Base-by-base conservation (phyloP, 257 asterid species). In the Lycium barbarum region DNA sequence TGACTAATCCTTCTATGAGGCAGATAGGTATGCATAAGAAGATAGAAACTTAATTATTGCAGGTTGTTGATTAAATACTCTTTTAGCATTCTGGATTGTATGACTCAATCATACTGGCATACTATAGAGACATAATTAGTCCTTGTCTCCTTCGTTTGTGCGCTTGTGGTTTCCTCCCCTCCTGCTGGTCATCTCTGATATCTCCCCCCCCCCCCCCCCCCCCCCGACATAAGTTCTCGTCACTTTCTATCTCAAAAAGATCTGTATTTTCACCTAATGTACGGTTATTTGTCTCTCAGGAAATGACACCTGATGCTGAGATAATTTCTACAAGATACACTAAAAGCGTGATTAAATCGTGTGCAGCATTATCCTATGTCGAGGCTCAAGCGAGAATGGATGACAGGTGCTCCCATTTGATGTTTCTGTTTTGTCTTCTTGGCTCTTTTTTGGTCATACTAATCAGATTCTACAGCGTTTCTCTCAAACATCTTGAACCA, bases 331-430 rank as follows among this genome's bases (percentile, higher is more conserved):
- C 98, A n/a, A 91, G 90, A 86, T 95, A 88, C 87, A 94, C 98
- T 49, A 97, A 95, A 92, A 92, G 98, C 74, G 94, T 95, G 81
- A 96, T 95, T 76, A 95, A 88, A 90, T 97, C 98, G 45, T 91
- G 95, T 88, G 98, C 98, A 80, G 98, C 99, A 66, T 91, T 97
- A 86, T 97, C 99, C 55, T 97, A 97, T 87, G 92, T 97, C 58
- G 99, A 97, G 93, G 99, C 99, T 84, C 99, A 97, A 94, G 98
- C 98, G 22, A 92, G 98, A 93, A 97, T 97, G 99, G 98, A 95
- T 90, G 99, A 97, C 71, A 92, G 98, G 99, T 97, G 88, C 86
- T 70, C 26, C 58, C 72, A 43, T 58, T n/a, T 54, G 38, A 57
- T 72, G 40, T 61, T 57, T 66, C 57, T 80, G 61, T 63, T 82